Base-by-base conservation (phyloP, 768 basidiomycete genomes). In the Tulasnella sp. region DNA sequence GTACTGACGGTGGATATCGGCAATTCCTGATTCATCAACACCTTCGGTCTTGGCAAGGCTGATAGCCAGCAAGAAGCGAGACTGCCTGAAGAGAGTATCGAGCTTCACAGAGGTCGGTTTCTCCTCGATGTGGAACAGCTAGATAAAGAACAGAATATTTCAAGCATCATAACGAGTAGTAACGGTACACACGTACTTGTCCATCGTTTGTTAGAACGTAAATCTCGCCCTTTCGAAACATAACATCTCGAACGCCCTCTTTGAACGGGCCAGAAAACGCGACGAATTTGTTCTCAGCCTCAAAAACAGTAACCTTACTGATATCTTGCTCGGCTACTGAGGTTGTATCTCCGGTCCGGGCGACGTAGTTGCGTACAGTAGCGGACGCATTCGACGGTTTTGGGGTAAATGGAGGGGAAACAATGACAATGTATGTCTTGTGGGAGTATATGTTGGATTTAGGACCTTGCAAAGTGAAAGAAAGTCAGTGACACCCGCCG, bases 221-320 rank as follows among this genome's bases (percentile, higher is more conserved):
- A 4, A 93, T 75, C 42, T 81, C 75, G 0, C 83, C 85, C 84
- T 86, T 90, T 41, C 81, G 81, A 8, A 82, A 85, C 49, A 96
- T 75, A 1, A 96, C 75, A 42, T 86, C 84, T 41, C 86, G 72
- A 2, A 98, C 85, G 4, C 92, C 92, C 56, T 84, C 81, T 19
- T 79, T 77, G 64, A 92, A 90, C 2, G 84, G 77, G 5, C 82
- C 84, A 0, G 82, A 80, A 65, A 88, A 92, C 5, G 87, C 86
- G 14, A 94, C 77, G 51, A 92, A 77, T 71, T 92, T 91, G 70
- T 93, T 96, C 65, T 89, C 87, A 35, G 84, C 79, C 66, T 99
- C 93, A 62, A 97, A 84, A 1, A 98, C 78, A 0, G 84, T 85
- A 39, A 98, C 79, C 60, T 81, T 84, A 11, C 82, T 80, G 36